Conservation (phyloP, 441 rosid genomes). For the Adansonia gregorii region DNA sequence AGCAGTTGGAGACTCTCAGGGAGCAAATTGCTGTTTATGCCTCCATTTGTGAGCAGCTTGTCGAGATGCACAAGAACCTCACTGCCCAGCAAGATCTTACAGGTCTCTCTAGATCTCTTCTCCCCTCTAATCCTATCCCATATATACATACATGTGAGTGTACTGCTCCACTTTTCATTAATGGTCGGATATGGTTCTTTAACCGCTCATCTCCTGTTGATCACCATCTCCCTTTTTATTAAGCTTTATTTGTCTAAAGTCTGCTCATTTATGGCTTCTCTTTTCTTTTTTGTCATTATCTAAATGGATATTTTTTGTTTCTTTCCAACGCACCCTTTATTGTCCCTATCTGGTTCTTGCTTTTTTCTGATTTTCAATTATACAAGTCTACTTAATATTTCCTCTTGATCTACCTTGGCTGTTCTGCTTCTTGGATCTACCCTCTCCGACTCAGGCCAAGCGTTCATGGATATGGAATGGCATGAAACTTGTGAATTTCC, state of each 20-base stretch:
- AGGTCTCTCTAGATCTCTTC: conserved; percentile 38
- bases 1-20: conserved; percentile 85
- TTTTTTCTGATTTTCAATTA: background rate
- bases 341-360: background rate
- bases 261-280: background rate
- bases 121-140: background rate
- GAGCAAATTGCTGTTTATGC: conserved; percentile 96
- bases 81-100: conserved; percentile 96
- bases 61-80: conserved; percentile 93
- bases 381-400: background rate
- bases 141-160: background rate
- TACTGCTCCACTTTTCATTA: background rate
- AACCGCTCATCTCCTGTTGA: background rate
- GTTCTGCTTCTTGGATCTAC: background rate
- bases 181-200: background rate
- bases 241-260: background rate
- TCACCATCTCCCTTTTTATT: background rate
- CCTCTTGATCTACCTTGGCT: background rate
- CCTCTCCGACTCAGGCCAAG: background rate
- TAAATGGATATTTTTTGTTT: background rate
- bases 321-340: background rate
- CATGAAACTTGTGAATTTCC: background rate
- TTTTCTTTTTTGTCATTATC: background rate
- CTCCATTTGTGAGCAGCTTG: conserved; percentile 92
- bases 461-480: background rate